Conservation (phyloP, 2,329 filamentous ascomycete species). For the Cladosporium sp. region DNA sequence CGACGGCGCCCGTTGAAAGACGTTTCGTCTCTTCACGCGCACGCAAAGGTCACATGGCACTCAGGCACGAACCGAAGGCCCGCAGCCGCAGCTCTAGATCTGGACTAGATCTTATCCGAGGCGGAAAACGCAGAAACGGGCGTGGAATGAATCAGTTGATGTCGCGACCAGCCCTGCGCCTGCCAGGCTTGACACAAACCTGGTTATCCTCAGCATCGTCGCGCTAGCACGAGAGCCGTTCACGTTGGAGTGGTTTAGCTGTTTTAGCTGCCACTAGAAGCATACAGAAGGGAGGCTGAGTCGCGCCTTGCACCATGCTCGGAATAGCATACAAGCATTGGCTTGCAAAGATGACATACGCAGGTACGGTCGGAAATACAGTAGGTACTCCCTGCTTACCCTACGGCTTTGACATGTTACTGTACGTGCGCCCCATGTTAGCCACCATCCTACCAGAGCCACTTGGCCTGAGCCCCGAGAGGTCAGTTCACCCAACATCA, state of each 20-base stretch:
- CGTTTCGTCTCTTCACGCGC: not conserved
- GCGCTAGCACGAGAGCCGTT: not conserved
- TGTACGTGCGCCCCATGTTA: not conserved
- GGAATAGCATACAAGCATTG: not conserved
- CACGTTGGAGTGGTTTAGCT: not conserved
- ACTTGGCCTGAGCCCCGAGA: not conserved
- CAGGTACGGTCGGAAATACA: not conserved
- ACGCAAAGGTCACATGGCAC: slow-evolving; percentile 8
- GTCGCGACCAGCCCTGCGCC: slow-evolving; percentile 3
- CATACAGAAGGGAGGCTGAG: not conserved
- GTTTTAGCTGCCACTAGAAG: slow-evolving; percentile 5
- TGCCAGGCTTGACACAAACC: not conserved
- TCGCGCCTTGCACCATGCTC: not conserved
- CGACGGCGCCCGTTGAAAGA: not conserved
- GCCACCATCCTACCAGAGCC: not conserved
- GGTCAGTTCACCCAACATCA: not conserved
- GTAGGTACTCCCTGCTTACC: not conserved
- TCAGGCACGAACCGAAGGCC: slow-evolving; percentile 1
- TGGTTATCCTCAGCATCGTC: not conserved
- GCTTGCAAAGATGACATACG: not conserved
- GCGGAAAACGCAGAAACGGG: not conserved
- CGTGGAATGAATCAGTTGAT: not conserved
- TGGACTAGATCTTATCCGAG: not conserved
- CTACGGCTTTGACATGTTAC: not conserved
- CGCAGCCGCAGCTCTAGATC: not conserved